Conservation (phyloP, 106 monocot genomes). For the Dendrobium huoshanense region DNA sequence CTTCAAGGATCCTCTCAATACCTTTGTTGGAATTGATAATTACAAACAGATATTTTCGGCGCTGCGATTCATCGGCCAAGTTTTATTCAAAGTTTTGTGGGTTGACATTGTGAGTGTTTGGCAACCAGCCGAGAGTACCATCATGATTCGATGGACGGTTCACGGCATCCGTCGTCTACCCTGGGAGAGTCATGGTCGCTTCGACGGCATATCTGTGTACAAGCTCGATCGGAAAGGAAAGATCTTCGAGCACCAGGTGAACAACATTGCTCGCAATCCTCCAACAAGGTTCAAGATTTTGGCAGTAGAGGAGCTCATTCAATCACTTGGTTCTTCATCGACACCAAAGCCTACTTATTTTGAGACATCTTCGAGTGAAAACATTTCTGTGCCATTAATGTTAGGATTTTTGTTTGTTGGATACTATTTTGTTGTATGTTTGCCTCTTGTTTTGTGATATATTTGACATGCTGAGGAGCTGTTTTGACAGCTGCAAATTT, state of each 20-base stretch:
- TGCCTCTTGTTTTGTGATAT: constrained; percentile 26
- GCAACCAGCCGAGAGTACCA: constrained; percentile 67
- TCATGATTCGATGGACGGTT: constrained; percentile 88
- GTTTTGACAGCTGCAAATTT: constrained; percentile 2
- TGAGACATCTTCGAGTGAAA: constrained; percentile 17
- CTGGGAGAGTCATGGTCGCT: constrained; percentile 73
- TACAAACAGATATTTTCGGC: constrained; percentile 66
- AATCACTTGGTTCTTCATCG: constrained; percentile 55
- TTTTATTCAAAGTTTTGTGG: constrained; percentile 74
- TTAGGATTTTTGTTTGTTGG: constrained; percentile 38
- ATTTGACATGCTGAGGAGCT: no score
- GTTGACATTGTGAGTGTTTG: constrained; percentile 60
- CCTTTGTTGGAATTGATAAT: constrained; percentile 59
- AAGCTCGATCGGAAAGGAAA: constrained; percentile 85
- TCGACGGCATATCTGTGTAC: constrained; percentile 77
- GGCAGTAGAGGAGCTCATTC: constrained; percentile 53
- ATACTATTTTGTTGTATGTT: constrained; percentile 34
- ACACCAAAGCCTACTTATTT: constrained; percentile 69
- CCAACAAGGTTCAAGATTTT: constrained; percentile 53
- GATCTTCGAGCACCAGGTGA: constrained; percentile 74
- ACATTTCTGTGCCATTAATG: constrained; percentile 17
- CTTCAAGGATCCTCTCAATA: constrained; percentile 79
- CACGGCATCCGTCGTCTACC: constrained; percentile 72
- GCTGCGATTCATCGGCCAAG: constrained; percentile 34
- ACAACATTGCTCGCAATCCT: constrained; percentile 61